Conservation (phyloP, 2,329 filamentous ascomycete species). For the Beauveria asiatica region DNA sequence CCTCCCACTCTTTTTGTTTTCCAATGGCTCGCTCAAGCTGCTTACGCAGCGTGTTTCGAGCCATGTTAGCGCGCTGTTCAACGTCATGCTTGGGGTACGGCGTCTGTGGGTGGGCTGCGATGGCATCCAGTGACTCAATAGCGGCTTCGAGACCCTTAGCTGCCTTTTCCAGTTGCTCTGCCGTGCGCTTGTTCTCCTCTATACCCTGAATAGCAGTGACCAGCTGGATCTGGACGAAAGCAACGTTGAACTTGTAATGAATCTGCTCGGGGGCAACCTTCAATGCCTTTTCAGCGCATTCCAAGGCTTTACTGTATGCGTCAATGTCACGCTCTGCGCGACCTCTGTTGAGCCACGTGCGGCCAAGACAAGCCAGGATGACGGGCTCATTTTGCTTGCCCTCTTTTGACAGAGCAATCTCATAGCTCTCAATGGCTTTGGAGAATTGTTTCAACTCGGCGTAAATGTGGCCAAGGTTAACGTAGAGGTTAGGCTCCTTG, state of each 20-base stretch:
- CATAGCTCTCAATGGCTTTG: slow-evolving; percentile 92
- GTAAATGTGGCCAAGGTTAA: slow-evolving; percentile 91
- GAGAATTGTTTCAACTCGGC: slow-evolving; percentile 83
- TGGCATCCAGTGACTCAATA: slow-evolving; percentile 62
- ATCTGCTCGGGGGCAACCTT: slow-evolving; percentile 72
- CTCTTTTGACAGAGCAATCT: slow-evolving; percentile 72
- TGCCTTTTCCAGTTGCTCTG: slow-evolving; percentile 74
- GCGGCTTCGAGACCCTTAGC: slow-evolving; percentile 75
- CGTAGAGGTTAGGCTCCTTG: slow-evolving; percentile 77
- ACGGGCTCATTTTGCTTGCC: slow-evolving; percentile 64
- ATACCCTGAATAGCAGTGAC: slow-evolving; percentile 71
- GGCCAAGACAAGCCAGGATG: slow-evolving; percentile 77
- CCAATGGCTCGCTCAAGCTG: slow-evolving; percentile 81
- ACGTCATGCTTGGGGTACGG: slow-evolving; percentile 88
- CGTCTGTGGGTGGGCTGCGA: slow-evolving; percentile 54
- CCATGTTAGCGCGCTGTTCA: slow-evolving; percentile 95
- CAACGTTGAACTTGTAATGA: slow-evolving; percentile 95
- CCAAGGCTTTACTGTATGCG: slow-evolving; percentile 47
- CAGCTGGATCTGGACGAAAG: slow-evolving; percentile 93
- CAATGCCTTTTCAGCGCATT: slow-evolving; percentile 62
- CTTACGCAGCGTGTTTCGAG: slow-evolving; percentile 84
- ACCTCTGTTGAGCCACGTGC: slow-evolving; percentile 77
- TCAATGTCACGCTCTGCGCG: slow-evolving; percentile 52
- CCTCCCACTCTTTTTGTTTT: slow-evolving; percentile 83
- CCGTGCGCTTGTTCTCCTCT: slow-evolving; percentile 65